Conservation (phyloP, 768 basidiomycete genomes). For the Coprinopsis strossmayeri region DNA sequence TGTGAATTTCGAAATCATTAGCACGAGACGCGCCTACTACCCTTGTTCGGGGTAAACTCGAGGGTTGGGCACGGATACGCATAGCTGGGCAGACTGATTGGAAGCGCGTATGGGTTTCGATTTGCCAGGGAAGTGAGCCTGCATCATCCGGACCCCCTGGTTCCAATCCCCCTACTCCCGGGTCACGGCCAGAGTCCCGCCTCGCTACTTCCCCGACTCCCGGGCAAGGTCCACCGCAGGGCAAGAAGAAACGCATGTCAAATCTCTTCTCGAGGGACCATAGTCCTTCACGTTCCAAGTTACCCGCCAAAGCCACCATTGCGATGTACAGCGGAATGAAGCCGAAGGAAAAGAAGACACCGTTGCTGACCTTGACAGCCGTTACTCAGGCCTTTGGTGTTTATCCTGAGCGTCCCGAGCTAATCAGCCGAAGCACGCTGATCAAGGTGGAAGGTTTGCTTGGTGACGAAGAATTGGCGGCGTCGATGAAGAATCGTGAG, state of each 20-base stretch:
- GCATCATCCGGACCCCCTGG: constrained; percentile 8
- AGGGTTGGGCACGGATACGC: constrained; percentile 88
- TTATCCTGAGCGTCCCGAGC: constrained; percentile 90
- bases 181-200: constrained; percentile 8
- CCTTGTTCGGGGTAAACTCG: constrained; percentile 66
- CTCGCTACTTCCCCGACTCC: neutral
- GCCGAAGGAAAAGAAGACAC: constrained; percentile 67
- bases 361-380: constrained; percentile 60
- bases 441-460: constrained; percentile 88
- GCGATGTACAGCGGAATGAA: constrained; percentile 59
- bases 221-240: constrained; percentile 6
- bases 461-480: constrained; percentile 69
- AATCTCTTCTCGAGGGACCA: constrained; percentile 53
- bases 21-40: constrained; percentile 52
- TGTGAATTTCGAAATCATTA: too few species aligned
- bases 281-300: constrained; percentile 18
- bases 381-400: constrained; percentile 89
- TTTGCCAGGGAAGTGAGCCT: constrained; percentile 43
- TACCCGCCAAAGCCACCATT: constrained; percentile 34
- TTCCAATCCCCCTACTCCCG: constrained; percentile 17
- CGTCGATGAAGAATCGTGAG: constrained; percentile 59
- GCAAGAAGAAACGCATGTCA: constrained; percentile 57
- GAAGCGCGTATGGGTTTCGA: constrained; percentile 85
- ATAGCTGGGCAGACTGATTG: constrained; percentile 97
- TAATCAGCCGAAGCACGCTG: constrained; percentile 83